Conservation (phyloP, 2,329 filamentous ascomycete species). For the Epichloe festucae region DNA sequence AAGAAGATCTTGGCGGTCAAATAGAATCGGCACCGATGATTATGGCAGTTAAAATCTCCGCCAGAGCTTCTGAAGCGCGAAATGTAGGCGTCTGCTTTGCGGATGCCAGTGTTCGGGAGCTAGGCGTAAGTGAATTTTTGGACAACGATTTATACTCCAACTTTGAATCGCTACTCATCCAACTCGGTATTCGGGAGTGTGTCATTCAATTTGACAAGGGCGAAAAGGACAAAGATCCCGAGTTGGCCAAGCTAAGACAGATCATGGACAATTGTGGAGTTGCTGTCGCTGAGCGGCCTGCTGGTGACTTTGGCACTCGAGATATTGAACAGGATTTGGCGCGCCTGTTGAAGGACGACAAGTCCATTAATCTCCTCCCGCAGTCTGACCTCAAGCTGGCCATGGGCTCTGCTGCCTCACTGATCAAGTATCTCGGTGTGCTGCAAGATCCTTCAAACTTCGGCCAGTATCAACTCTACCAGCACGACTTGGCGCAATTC, state of each 20-base stretch:
- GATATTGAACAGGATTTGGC: slow-evolving; percentile 95
- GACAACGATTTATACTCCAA: slow-evolving; percentile 98
- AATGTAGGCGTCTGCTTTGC: slow-evolving; percentile 94
- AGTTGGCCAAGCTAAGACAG: slow-evolving; percentile 72
- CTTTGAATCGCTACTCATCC: slow-evolving; percentile 90
- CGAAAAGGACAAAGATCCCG: slow-evolving; percentile 78
- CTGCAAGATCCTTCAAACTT: slow-evolving; percentile 90
- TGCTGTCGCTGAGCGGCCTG: slow-evolving; percentile 69
- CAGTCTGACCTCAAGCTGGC: slow-evolving; percentile 89
- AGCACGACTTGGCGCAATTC: slow-evolving; percentile 90
- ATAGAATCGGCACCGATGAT: slow-evolving; percentile 90
- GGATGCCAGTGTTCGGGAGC: slow-evolving; percentile 87
- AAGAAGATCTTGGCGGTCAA: slow-evolving; percentile 81
- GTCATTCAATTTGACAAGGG: slow-evolving; percentile 66
- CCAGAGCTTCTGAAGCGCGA: slow-evolving; percentile 74
- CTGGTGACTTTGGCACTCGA: slow-evolving; percentile 67
- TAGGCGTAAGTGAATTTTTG: slow-evolving; percentile 95
- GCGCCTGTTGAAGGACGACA: slow-evolving; percentile 76
- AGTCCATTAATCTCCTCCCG: slow-evolving; percentile 61
- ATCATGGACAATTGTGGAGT: slow-evolving; percentile 90
- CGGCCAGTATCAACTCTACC: slow-evolving; percentile 92
- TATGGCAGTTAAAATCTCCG: slow-evolving; percentile 80
- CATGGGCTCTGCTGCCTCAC: slow-evolving; percentile 84
- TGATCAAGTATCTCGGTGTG: slow-evolving; percentile 89
- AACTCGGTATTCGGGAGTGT: slow-evolving; percentile 90